phyloP scores from a whole-genome alignment of 352 stramenopile genomes.

The Pythium dissimile region DNA sequence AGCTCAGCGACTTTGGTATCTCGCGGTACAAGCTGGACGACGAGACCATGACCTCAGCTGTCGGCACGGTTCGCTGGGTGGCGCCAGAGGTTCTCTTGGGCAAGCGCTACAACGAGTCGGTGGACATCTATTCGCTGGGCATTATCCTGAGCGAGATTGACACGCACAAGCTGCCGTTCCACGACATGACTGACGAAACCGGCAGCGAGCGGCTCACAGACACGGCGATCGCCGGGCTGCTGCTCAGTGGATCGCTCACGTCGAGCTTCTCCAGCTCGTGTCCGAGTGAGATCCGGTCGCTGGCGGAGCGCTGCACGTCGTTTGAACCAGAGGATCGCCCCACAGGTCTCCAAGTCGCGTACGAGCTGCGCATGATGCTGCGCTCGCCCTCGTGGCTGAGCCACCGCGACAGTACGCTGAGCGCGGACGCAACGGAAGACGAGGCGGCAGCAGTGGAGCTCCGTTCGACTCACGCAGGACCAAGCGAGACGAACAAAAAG shows the following conservation, averaged over 20 bases:
- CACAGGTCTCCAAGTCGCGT: slow-evolving; percentile 20
- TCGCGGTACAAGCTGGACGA: slow-evolving; percentile 21
- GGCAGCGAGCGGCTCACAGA: slow-evolving; percentile 10
- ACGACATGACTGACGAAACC: slow-evolving; percentile 10
- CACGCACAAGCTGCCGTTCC: slow-evolving; percentile 15
- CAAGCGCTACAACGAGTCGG: slow-evolving; percentile 12
- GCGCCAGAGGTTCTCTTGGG: slow-evolving; percentile 15
- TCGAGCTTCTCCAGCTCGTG: slow-evolving; percentile 23
- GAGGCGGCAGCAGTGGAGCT: too few species aligned
- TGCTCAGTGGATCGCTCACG: slow-evolving; percentile 15
- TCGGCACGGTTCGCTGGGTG: slow-evolving; percentile 19
- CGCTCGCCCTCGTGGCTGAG: neutral
- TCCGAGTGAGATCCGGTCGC: slow-evolving; percentile 20
- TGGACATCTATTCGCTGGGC: slow-evolving; percentile 19
- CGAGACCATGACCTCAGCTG: slow-evolving; percentile 12
- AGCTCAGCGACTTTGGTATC: slow-evolving; percentile 39
- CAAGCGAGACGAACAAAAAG: too few species aligned
- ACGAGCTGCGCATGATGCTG: slow-evolving; percentile 20
- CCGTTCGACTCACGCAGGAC: neutral
- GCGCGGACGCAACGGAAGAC: too few species aligned
- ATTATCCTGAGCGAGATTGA: slow-evolving; percentile 21
- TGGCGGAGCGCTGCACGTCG: slow-evolving; percentile 22
- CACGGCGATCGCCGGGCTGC: slow-evolving; percentile 19
- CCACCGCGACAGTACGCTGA: too few species aligned
- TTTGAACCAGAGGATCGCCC: slow-evolving; percentile 22